Evolutionary conservation across 2,329 filamentous ascomycete genomes (phyloP).

Genomic region (Penicillium paneum): DNA sequence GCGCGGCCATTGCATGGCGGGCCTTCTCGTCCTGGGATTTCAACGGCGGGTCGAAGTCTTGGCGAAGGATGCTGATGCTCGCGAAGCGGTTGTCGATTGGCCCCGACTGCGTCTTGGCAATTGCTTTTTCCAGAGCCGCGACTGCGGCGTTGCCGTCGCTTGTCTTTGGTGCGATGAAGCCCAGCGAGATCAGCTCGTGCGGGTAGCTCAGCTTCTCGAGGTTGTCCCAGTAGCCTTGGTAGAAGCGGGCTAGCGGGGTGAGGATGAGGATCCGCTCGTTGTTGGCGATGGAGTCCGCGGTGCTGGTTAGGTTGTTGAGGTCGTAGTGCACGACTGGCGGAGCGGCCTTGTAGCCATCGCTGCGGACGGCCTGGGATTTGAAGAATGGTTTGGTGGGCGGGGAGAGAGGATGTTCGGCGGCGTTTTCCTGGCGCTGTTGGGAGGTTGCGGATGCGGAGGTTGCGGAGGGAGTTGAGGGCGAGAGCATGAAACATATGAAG

Average conservation of each 20-base stretch:
- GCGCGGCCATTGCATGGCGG: conserved; percentile 85
- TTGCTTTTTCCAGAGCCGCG: conserved; percentile 74
- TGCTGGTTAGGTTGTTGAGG: conserved; percentile 90
- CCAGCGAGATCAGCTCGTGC: conserved; percentile 89
- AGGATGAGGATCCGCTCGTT: conserved; percentile 85
- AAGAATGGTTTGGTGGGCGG: conserved; percentile 71
- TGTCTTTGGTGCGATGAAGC: conserved; percentile 93
- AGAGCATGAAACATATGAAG: conserved; percentile 55
- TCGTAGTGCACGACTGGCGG: conserved; percentile 90
- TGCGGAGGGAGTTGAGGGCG: conserved; percentile 49
- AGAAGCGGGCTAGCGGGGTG: conserved; percentile 90
- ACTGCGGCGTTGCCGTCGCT: conserved; percentile 88
- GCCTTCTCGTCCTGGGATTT: conserved; percentile 79
- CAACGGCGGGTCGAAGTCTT: conserved; percentile 86
- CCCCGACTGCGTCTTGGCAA: conserved; percentile 81
- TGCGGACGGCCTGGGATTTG: conserved; percentile 55
- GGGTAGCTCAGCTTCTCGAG: conserved; percentile 79
- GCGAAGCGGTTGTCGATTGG: conserved; percentile 80
- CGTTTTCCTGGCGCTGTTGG: conserved; percentile 52
- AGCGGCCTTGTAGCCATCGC: conserved; percentile 55
- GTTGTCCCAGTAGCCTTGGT: conserved; percentile 94
- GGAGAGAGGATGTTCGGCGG: conserved; percentile 68
- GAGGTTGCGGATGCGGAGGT: conserved; percentile 47
- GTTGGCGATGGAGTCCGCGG: conserved; percentile 70
- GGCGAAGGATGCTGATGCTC: conserved; percentile 87